phyloP scores from a whole-genome alignment of 2,329 filamentous ascomycete genomes.

The Botrytis fragariae region DNA sequence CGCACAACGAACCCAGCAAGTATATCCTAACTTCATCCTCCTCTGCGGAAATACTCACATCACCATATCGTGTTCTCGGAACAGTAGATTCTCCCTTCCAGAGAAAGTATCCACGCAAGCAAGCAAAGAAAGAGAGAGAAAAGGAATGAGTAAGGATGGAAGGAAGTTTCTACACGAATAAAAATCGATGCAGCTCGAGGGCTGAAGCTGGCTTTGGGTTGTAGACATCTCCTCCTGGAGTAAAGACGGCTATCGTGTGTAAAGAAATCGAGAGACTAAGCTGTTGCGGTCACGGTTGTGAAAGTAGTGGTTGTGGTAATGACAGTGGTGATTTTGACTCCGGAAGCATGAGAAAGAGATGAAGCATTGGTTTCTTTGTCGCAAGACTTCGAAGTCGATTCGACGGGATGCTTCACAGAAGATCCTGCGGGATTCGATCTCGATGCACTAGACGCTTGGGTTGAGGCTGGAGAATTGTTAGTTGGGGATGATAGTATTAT shows the following conservation, averaged over 20 bases:
- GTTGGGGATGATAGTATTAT: background rate
- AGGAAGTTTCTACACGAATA: background rate
- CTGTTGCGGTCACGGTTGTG: background rate
- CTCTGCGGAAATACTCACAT: background rate
- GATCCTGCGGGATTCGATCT: background rate
- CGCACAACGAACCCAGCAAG: background rate
- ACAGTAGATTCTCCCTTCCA: background rate
- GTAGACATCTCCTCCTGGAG: constrained; percentile 1
- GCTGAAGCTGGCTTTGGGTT: background rate
- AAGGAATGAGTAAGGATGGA: background rate
- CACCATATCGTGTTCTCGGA: background rate
- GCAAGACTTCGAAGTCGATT: background rate
- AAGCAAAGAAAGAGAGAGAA: background rate
- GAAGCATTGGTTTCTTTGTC: background rate
- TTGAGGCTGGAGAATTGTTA: background rate
- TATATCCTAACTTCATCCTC: no score
- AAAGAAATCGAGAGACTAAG: background rate
- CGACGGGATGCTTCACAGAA: background rate
- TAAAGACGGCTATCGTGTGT: background rate
- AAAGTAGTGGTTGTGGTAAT: background rate
- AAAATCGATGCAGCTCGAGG: background rate
- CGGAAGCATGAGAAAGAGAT: background rate
- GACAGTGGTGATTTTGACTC: background rate
- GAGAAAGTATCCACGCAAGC: background rate
- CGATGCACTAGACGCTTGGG: background rate